phyloP scores from a whole-genome alignment of 306 rosid genomes.

The Pueraria montana region DNA sequence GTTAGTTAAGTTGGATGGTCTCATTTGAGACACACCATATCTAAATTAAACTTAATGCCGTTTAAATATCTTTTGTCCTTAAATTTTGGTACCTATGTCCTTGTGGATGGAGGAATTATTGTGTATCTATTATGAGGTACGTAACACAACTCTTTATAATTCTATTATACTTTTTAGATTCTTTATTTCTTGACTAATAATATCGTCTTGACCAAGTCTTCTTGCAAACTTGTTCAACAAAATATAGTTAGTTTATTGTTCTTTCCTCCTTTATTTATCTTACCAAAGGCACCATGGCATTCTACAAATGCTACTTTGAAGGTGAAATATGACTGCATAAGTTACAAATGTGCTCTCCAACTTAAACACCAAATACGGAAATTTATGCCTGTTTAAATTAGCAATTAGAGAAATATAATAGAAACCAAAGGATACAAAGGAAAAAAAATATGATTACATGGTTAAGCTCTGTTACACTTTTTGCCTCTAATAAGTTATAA shows the following conservation, averaged over 20 bases:
- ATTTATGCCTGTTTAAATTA: neutral
- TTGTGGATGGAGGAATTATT: neutral
- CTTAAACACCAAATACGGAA: neutral
- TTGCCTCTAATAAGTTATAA: too few species aligned
- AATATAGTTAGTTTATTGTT: too few species aligned
- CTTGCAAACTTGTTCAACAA: neutral
- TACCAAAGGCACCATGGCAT: neutral
- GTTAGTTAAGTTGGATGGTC: slow-evolving; percentile 12
- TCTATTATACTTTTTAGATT: neutral
- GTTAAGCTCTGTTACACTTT: too few species aligned
- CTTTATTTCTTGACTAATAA: neutral
- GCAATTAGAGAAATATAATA: neutral
- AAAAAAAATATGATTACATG: too few species aligned
- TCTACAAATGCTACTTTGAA: neutral
- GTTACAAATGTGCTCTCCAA: neutral
- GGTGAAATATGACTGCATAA: neutral
- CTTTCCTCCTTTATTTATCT: neutral
- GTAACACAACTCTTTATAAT: neutral
- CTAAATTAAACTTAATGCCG: slow-evolving; percentile 28
- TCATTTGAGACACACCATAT: neutral
- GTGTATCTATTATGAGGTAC: neutral
- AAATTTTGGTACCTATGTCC: neutral
- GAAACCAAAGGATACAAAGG: neutral
- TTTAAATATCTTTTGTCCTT: neutral
- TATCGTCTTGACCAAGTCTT: neutral